Base-by-base conservation (phyloP, 768 basidiomycete genomes). In the Tremella fuciformis region DNA sequence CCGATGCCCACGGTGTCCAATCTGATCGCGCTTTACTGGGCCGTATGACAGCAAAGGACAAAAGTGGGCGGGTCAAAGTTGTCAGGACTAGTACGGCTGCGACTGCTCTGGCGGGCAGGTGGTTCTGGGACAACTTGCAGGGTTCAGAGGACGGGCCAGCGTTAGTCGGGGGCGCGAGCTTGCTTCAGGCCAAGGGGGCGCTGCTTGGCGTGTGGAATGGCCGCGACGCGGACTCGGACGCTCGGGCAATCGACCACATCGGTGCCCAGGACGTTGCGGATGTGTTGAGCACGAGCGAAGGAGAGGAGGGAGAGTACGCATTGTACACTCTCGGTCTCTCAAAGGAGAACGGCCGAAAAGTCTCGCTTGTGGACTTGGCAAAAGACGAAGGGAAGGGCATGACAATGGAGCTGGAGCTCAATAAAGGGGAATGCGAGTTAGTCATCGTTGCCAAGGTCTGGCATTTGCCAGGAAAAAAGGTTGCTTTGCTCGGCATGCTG, bases 171-270 rank as follows among this genome's bases (percentile, higher is more conserved):
- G 26, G 42, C 6, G 52, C 50, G 4, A 13, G 15, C 19, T 24
- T 63, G n/a, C 56, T 50, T n/a, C 29, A 44, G 13, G 48, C 59
- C 13, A 46, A 56, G 8, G 61, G 64, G 0, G 64, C 64, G 16
- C 40, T 65, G 16, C 56, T 71, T 18, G 64, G 57, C 4, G 57
- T 48, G 25, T 71, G 69, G 69, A 71, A 71, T 47, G 44, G 53
- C 1, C 55, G 64, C n/a, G 53, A 66, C 39, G 15, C 47, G 1
- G 47, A 52, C 15, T 26, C 49, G 9, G 42, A 49, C n/a, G 58
- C 48, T 1, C 16, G 39, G 18, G 61, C 62, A 16, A 61, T 22
- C 25, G 69, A 68, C 42, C 16, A 47, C 16, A 52, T 71, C 13
- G 51, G 40, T 1, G 26, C 46, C 13, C 3, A 55, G 21, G 66